Conservation (phyloP, 495 filamentous ascomycete species). For the Tuber magnatum region DNA sequence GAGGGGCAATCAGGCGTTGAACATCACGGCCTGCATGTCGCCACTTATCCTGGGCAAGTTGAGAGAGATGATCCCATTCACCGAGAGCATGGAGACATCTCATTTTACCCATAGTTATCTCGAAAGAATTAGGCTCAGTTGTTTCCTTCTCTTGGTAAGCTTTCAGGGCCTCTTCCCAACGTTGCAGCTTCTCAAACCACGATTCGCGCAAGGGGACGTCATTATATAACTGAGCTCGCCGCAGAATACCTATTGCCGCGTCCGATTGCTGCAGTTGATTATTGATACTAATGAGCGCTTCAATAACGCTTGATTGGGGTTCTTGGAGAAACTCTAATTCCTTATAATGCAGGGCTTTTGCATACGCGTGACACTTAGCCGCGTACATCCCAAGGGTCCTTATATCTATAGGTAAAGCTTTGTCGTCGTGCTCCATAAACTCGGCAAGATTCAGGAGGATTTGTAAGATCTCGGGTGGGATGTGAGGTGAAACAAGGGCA, state of each 20-base stretch:
- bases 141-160: constrained; percentile 76
- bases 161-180: constrained; percentile 94
- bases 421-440: constrained; percentile 99
- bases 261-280: constrained; percentile 97
- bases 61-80: constrained; percentile 88
- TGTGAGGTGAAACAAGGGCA: constrained; percentile 82
- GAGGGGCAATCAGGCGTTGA: constrained; percentile 75
- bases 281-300: constrained; percentile 96
- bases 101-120: constrained; percentile 99
- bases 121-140: constrained; percentile 62
- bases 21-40: constrained; percentile 74
- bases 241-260: constrained; percentile 91
- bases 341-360: constrained; percentile 97
- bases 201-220: constrained; percentile 88
- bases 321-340: constrained; percentile 97
- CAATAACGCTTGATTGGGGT: constrained; percentile 88
- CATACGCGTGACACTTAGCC: constrained; percentile 91
- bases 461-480: constrained; percentile 89
- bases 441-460: constrained; percentile 93
- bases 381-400: constrained; percentile 85
- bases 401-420: constrained; percentile 95
- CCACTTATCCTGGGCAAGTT: constrained; percentile 88
- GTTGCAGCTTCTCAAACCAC: constrained; percentile 96
- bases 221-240: constrained; percentile 87
- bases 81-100: constrained; percentile 93